Conservation (phyloP, 2,329 filamentous ascomycete species). For the Cladosporium sp. region DNA sequence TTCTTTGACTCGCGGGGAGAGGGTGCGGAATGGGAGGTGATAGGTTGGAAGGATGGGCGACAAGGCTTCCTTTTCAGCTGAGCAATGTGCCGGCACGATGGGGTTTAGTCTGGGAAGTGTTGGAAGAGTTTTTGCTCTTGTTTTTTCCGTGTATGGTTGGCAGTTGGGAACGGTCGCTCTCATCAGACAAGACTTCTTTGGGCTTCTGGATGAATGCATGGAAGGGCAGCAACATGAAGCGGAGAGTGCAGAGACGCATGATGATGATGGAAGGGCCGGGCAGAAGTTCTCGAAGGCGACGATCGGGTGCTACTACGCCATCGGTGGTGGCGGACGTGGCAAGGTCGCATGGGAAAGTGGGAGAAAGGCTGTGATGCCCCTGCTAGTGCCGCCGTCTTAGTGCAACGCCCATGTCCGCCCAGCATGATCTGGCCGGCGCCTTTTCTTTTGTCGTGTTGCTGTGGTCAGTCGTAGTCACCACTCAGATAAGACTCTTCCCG, state of each 20-base stretch:
- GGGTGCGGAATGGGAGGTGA: background rate
- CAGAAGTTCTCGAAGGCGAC: background rate
- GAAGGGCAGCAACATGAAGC: slow-evolving; percentile 2
- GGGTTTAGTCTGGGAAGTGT: background rate
- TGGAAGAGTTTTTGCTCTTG: too few species aligned
- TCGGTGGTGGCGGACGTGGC: background rate
- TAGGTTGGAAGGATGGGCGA: background rate
- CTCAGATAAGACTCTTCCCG: too few species aligned
- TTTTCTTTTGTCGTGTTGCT: too few species aligned
- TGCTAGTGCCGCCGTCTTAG: too few species aligned
- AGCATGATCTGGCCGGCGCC: too few species aligned
- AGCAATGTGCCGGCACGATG: too few species aligned
- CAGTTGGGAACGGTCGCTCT: too few species aligned
- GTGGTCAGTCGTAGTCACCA: too few species aligned
- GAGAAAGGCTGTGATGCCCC: too few species aligned
- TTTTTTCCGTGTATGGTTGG: too few species aligned
- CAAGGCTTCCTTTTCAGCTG: background rate
- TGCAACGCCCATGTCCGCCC: too few species aligned
- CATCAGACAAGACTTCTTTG: too few species aligned
- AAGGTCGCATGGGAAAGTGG: background rate
- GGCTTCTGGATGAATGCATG: background rate
- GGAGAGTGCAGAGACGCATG: slow-evolving; percentile 1
- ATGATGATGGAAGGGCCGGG: background rate
- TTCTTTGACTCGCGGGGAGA: background rate
- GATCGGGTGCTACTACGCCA: background rate